Base-by-base conservation (phyloP, 192 early-diverging fungal genomes). In the Neocallimastix lanati region DNA sequence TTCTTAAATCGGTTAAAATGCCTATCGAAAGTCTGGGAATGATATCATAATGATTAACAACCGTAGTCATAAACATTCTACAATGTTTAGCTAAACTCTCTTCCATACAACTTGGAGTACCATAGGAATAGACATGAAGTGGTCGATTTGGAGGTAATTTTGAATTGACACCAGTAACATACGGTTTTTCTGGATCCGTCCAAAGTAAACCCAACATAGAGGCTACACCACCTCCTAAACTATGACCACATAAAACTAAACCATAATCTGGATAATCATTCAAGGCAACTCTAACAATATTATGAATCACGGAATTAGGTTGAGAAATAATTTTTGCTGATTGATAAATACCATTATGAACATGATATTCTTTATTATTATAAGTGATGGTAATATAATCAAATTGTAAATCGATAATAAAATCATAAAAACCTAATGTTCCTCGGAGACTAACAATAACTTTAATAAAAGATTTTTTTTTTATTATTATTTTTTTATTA, bases 201-300 rank as follows among this genome's bases (percentile, higher is more conserved):
- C 95, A 97, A 12, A 94, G 80, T 14, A 96, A 85, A 11, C 92
- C 86, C 6, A 97, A 83, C 27, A 95, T 81, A 0, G 92, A 86
- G 0, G 94, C 95, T 6, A 97, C 92, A 3, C 95, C 95, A 33
- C 92, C 95, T 58, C 96, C 96, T 28, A 97, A 82, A 16, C 92
- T 93, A 83, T 97, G 96, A 15, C 96, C 96, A 14, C 93, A 94
- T 16, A 97, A 81, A 4, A 96, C 89, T 77, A 97, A 82, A 4
- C 91, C 90, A 81, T 97, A 97, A 58, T 91, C 89, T 12, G 92
- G 92, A 79, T 93, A 90, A 29, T 87, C 79, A 16, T 89, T 84
- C 36, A 97, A 83, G 2, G 92, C 93, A 28, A 91, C 85, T 14
- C 85, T 83, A 29, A 96, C 90, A n/a, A 90, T 88, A 67, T 89